Base-by-base conservation (phyloP, 139 green algal species). In the Picochlorum sp. region DNA sequence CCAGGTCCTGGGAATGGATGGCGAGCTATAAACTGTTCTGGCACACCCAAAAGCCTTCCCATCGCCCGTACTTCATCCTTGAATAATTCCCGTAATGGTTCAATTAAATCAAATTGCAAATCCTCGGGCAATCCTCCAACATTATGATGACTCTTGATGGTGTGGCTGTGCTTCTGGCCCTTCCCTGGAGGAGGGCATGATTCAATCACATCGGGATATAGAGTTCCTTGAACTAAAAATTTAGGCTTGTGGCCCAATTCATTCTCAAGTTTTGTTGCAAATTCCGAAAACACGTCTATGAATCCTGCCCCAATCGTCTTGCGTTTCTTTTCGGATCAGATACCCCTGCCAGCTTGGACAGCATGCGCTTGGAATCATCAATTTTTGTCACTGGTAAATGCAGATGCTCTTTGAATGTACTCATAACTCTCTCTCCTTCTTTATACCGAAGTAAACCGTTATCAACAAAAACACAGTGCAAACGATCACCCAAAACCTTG, bases 401-500 rank as follows among this genome's bases (percentile, higher is more conserved):
- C 67, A 99, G 82, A 73, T 99, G 86, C 55, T 92, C 73, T 16
- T 86, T 83, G 72, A 99, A 99, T 4, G 84, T 98, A 26, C 85
- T 79, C 89, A 95, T 96, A 67, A 99, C 94, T 9, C 92, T 85
- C 74, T 96, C 82, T 18, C 67, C 76, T 80, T 99, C 94, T 75
- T 96, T 79, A 76, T 85, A 90, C 4, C 91, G 69, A 66, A 99
- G 79, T 44, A 99, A 85, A 13, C 94, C 94, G 66, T 99, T 97
- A 80, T 99, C 94, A 7, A 99, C 94, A 78, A 99, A 99, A 21
- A 96, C 85, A 70, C 94, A 99, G 84, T 99, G 94, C 79, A 99
- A 81, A 18, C 94, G 76, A 68, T 98, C 94, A 6, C 91, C 91
- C 59, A 98, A 72, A 10, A 94, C 86, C 52, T 85, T 86, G 87